Percentiles rank a stretch among this genome's conserved stretches.
These are phyloP conservation scores for Amanita jacksonii DNA, from an alignment of 768 basidiomycete genomes.

Conservation along the genomic window DNA sequence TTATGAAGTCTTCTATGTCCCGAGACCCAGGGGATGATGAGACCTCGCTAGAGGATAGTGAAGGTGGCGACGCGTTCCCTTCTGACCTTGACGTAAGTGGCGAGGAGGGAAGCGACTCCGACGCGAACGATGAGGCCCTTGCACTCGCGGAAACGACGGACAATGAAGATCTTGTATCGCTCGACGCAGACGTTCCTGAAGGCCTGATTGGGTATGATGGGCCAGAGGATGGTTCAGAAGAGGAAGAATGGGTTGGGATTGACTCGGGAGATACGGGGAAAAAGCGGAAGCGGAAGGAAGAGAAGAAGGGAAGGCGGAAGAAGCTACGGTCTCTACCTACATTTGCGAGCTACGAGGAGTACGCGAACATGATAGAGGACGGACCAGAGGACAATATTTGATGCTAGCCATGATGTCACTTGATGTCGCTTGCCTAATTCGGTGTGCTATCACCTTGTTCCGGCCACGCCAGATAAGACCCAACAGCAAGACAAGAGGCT, in stretches of 20 bases:
- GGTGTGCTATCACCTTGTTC: neutral
- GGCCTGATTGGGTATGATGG: conserved; percentile 55
- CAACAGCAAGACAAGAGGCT: neutral
- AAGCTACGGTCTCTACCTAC: conserved; percentile 62
- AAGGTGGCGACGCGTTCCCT: conserved; percentile 13
- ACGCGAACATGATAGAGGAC: conserved; percentile 77
- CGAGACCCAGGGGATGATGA: conserved; percentile 40
- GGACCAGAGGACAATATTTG: conserved; percentile 59
- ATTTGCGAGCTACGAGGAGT: conserved; percentile 84
- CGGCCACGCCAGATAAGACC: neutral
- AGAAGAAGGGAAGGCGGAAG: conserved; percentile 45
- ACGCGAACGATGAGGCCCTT: conserved; percentile 34
- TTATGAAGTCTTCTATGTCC: conserved; percentile 84
- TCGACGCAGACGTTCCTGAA: conserved; percentile 45
- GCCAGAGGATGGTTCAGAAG: conserved; percentile 33
- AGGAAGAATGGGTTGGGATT: conserved; percentile 51
- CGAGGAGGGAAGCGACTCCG: conserved; percentile 21
- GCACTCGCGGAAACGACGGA: conserved; percentile 60
- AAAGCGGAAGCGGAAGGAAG: conserved; percentile 38
- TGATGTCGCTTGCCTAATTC: neutral
- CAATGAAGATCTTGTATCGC: conserved; percentile 56
- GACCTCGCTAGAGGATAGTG: conserved; percentile 32
- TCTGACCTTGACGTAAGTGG: conserved; percentile 15
- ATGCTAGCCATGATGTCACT: conserved; percentile 29
- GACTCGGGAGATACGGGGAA: conserved; percentile 19